phyloP scores from a whole-genome alignment of 768 basidiomycete genomes.

The Russula sp. region DNA sequence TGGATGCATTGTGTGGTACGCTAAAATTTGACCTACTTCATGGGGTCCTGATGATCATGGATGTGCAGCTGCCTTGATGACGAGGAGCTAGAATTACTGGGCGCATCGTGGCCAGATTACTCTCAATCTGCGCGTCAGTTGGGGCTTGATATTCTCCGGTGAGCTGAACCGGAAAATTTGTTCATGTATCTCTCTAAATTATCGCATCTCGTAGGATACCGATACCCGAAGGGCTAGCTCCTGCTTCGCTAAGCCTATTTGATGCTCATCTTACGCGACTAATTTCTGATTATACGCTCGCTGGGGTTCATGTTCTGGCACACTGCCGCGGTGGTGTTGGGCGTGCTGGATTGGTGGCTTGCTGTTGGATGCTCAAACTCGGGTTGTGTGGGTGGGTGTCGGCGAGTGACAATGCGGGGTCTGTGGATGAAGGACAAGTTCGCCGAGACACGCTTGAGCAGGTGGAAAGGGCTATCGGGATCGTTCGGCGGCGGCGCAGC shows the following conservation, averaged over 20 bases:
- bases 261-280: constrained; percentile 65
- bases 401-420: constrained; percentile 14
- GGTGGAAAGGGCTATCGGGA: constrained; percentile 67
- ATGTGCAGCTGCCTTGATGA: constrained; percentile 75
- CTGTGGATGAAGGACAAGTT: constrained; percentile 30
- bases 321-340: constrained; percentile 96
- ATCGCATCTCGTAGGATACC: constrained; percentile 58
- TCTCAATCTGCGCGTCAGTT: constrained; percentile 53
- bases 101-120: constrained; percentile 85
- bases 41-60: background rate
- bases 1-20: constrained; percentile 79
- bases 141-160: constrained; percentile 82
- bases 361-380: constrained; percentile 89
- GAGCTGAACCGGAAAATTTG: background rate
- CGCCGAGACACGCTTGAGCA: constrained; percentile 55
- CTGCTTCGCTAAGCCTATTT: constrained; percentile 53
- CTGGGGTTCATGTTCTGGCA: constrained; percentile 67
- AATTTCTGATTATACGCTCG: constrained; percentile 68
- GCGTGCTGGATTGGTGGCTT: constrained; percentile 86
- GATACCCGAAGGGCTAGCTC: constrained; percentile 86
- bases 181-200: constrained; percentile 5
- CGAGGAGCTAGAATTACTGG: constrained; percentile 76
- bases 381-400: constrained; percentile 78
- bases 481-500: constrained; percentile 74
- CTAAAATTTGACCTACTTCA: constrained; percentile 11